Base-by-base conservation (phyloP, 2,329 filamentous ascomycete genomes). In the Eutypa lata region DNA sequence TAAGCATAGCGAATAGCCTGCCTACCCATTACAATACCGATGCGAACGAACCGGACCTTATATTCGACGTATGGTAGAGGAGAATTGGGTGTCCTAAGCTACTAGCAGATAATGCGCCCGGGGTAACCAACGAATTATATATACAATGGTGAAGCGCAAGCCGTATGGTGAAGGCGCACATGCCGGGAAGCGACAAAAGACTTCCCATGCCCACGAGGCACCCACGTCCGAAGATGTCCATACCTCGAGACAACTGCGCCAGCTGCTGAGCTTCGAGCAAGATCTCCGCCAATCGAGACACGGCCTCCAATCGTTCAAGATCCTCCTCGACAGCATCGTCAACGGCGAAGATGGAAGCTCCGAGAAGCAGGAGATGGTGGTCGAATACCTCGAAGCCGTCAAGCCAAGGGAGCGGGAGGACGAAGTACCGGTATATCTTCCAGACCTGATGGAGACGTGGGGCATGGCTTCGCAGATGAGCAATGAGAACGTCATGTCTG, bases 401-500 rank as follows among this genome's bases (percentile, higher is more conserved):
- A 78, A 76, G 60, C 79, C 81, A 2, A 69, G 71, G 59, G 71
- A 76, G 51, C 73, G 76, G 52, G 77, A 73, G 40, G 82, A 84
- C 37, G 80, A 82, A 49, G 77, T 82, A 50, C 76, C 81, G 7
- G 76, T 86, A 22, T 90, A 87, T 61, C 81, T 97, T 28, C 74
- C 81, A 2, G 90, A 96, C 62, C 74, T 97, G 38, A 89, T 95
- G 72, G 89, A 95, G 62, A 91, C 86, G 54, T 97, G 93, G 93
- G 86, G 84, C 47, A 91, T 89, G 73, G 91, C 89, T 3, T 84
- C 85, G 28, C 86, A 90, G 67, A 84, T 84, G 59, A 90, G 90
- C 66, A 88, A 92, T 61, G 91, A 96, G 53, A 82, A 85, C 51
- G 76, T 97, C 54, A 81, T 94, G 66, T 93, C 91, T 1, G 83